Conservation (phyloP, 352 stramenopile genomes). For the Pythium biforme region DNA sequence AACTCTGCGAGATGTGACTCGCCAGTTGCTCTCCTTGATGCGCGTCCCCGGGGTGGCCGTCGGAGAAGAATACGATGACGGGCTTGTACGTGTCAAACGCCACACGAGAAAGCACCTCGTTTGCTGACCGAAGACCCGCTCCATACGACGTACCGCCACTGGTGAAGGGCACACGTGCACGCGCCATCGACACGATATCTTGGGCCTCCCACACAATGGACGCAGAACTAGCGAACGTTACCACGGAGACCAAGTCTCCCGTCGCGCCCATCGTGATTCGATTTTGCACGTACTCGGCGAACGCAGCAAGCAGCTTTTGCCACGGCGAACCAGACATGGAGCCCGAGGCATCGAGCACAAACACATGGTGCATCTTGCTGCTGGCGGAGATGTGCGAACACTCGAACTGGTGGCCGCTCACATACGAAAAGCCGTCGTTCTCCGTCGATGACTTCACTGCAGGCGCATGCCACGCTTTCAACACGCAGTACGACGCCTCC, state of each 20-base stretch:
- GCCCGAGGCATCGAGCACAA: slow-evolving; percentile 76
- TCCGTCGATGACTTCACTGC: slow-evolving; percentile 26
- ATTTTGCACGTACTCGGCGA: slow-evolving; percentile 66
- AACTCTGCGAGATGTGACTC: slow-evolving; percentile 47
- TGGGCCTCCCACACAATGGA: slow-evolving; percentile 52
- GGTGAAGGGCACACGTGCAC: slow-evolving; percentile 31
- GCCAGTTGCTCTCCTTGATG: slow-evolving; percentile 50
- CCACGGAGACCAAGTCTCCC: slow-evolving; percentile 71
- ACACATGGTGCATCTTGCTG: slow-evolving; percentile 72
- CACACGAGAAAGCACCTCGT: slow-evolving; percentile 68
- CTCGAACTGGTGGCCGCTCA: slow-evolving; percentile 66
- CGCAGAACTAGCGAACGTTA: slow-evolving; percentile 53
- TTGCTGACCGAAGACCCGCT: slow-evolving; percentile 50
- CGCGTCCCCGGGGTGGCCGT: slow-evolving; percentile 54
- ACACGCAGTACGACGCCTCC: slow-evolving; percentile 50
- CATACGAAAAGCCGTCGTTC: slow-evolving; percentile 54
- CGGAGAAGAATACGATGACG: slow-evolving; percentile 77
- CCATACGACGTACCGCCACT: slow-evolving; percentile 55
- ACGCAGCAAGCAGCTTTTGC: slow-evolving; percentile 53
- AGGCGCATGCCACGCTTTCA: slow-evolving; percentile 65
- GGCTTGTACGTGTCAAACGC: slow-evolving; percentile 62
- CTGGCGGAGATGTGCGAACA: slow-evolving; percentile 57
- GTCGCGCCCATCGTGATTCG: slow-evolving; percentile 48
- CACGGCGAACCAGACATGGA: slow-evolving; percentile 71
- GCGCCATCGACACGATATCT: slow-evolving; percentile 45